phyloP scores from a whole-genome alignment of 1,284 basidiomycete species.

The Boletus nobilissimus region DNA sequence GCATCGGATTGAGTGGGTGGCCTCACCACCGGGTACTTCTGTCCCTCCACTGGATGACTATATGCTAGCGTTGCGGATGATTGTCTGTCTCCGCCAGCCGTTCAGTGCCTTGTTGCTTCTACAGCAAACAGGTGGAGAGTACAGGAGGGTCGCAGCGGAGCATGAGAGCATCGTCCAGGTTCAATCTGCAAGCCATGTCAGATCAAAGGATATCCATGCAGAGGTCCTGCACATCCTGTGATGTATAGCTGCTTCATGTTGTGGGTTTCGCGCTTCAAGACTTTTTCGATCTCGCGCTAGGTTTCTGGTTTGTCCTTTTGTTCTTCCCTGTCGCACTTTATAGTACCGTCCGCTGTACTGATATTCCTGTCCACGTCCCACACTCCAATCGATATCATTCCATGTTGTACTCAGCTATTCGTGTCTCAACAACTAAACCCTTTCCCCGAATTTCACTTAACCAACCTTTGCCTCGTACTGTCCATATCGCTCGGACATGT shows the following conservation, averaged over 20 bases:
- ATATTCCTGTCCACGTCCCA: no score
- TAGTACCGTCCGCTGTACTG: no score
- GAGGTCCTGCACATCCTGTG: conserved; percentile 5
- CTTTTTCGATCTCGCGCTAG: no score
- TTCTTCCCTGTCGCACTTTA: no score
- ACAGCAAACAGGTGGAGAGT: conserved; percentile 4
- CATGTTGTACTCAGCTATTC: no score
- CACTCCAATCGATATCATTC: no score
- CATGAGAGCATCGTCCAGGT: not conserved
- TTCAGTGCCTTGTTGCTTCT: conserved; percentile 11
- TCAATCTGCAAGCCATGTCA: not conserved
- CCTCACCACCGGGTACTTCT: not conserved
- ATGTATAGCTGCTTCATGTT: no score
- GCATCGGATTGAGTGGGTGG: not conserved
- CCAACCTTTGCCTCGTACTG: no score
- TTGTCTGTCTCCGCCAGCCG: not conserved
- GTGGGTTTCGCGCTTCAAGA: no score
- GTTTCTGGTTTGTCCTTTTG: no score
- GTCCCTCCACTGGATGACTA: not conserved
- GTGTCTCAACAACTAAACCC: not conserved
- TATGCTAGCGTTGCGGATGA: not conserved
- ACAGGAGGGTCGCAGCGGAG: conserved; percentile 14
- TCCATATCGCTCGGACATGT: no score
- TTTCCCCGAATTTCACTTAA: not conserved
- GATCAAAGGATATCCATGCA: not conserved